phyloP scores from a whole-genome alignment of 1,284 basidiomycete species.

The Flammula alnicola region DNA sequence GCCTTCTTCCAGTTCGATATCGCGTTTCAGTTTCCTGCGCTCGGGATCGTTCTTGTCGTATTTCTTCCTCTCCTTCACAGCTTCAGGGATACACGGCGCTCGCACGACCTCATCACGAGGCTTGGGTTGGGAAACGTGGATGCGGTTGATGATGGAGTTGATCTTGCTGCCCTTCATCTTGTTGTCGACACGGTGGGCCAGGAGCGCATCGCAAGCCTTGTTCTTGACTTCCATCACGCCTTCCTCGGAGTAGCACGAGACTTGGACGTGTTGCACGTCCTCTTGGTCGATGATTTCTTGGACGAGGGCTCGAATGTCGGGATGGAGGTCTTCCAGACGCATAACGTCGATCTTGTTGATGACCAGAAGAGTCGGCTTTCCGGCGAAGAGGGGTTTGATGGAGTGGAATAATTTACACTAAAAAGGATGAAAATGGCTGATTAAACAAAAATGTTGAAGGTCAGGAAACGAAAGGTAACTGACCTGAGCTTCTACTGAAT shows the following conservation, averaged over 20 bases:
- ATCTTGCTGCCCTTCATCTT: slow-evolving; percentile 95
- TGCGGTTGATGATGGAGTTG: slow-evolving; percentile 89
- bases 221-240: slow-evolving; percentile 96
- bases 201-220: slow-evolving; percentile 88
- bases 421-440: not conserved
- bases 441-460: not conserved
- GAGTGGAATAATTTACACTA: slow-evolving; percentile 98
- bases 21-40: slow-evolving; percentile 71
- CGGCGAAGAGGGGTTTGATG: slow-evolving; percentile 93
- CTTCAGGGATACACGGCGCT: slow-evolving; percentile 86
- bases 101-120: slow-evolving; percentile 86
- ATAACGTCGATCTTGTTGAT: slow-evolving; percentile 96
- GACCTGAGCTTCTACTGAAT: slow-evolving; percentile 91
- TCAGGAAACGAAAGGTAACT: slow-evolving; percentile 28
- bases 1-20: slow-evolving; percentile 83
- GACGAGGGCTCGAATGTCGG: slow-evolving; percentile 78
- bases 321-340: slow-evolving; percentile 79
- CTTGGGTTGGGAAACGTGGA: slow-evolving; percentile 91
- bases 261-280: slow-evolving; percentile 76
- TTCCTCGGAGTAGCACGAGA: slow-evolving; percentile 93
- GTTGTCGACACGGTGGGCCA: slow-evolving; percentile 90
- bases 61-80: slow-evolving; percentile 76
- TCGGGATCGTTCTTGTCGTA: slow-evolving; percentile 88
- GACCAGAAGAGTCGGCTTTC: slow-evolving; percentile 91
- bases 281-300: slow-evolving; percentile 83